phyloP scores from a whole-genome alignment of 2,329 filamentous ascomycete genomes.

The Elsinoe fawcettii region DNA sequence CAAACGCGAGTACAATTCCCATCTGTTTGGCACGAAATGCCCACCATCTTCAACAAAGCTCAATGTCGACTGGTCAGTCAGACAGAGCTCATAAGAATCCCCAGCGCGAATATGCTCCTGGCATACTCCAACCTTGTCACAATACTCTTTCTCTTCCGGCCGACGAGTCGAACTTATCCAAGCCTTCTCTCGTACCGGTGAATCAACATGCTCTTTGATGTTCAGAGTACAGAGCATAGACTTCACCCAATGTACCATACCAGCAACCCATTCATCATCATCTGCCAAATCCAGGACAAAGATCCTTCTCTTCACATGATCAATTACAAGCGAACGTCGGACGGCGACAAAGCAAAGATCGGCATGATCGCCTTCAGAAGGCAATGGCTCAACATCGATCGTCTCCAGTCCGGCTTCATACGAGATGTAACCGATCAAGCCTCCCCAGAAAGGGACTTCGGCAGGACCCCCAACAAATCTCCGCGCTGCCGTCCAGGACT shows the following conservation, averaged over 20 bases:
- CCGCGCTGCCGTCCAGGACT: background rate
- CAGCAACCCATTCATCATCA: constrained; percentile 18
- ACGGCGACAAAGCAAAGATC: constrained; percentile 73
- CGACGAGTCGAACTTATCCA: constrained; percentile 17
- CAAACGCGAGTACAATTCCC: constrained; percentile 65
- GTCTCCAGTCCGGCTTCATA: constrained; percentile 72
- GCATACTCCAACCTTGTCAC: constrained; percentile 58
- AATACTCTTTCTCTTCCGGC: constrained; percentile 44
- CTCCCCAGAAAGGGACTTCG: constrained; percentile 63
- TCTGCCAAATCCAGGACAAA: constrained; percentile 61
- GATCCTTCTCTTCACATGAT: constrained; percentile 55
- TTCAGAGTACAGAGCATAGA: background rate
- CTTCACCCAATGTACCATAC: constrained; percentile 22
- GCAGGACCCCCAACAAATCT: constrained; percentile 28
- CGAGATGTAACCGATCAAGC: constrained; percentile 75
- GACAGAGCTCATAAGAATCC: constrained; percentile 77
- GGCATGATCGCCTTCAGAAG: constrained; percentile 42
- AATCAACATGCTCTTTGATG: background rate
- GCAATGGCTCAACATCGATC: constrained; percentile 41
- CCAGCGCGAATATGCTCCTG: constrained; percentile 66
- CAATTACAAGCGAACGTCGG: constrained; percentile 67
- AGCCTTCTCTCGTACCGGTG: background rate
- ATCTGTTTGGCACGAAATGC: constrained; percentile 34
- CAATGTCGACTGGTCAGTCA: constrained; percentile 68
- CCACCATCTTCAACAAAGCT: constrained; percentile 26